These are phyloP conservation scores for Nematodospora anomalae DNA, from an alignment of 1,139 yeast genomes.

Conservation along the genomic window DNA sequence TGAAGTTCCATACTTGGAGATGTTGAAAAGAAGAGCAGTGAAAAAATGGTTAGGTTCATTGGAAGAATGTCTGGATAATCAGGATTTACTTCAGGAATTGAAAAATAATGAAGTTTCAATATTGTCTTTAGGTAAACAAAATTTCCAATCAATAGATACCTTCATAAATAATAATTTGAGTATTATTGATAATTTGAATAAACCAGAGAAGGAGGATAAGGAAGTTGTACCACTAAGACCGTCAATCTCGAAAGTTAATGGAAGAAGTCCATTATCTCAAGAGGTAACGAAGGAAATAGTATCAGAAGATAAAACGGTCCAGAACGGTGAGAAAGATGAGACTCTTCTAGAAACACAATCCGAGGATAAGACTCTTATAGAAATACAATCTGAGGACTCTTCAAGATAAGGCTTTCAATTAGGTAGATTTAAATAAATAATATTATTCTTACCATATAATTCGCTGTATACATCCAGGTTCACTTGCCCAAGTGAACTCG, in stretches of 20 bases:
- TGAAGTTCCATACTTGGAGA: conserved; percentile 65
- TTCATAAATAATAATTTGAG: conserved; percentile 30
- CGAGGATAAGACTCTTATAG: conserved; percentile 9
- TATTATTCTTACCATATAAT: conserved; percentile 70
- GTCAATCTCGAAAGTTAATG: not conserved
- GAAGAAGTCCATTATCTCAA: conserved; percentile 15
- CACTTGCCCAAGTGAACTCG: conserved; percentile 70
- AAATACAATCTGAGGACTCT: conserved; percentile 10
- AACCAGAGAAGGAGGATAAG: conserved; percentile 2
- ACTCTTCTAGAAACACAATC: conserved; percentile 1
- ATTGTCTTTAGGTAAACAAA: conserved; percentile 17
- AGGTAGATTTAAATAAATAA: conserved; percentile 1
- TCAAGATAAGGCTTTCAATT: conserved; percentile 11
- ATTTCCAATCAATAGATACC: conserved; percentile 27
- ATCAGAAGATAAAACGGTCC: conserved; percentile 6
- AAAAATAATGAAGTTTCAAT: conserved; percentile 22
- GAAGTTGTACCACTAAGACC: no score
- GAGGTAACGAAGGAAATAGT: conserved; percentile 11
- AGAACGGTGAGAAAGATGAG: conserved; percentile 7
- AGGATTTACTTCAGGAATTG: conserved; percentile 25
- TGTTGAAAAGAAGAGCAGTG: conserved; percentile 43
- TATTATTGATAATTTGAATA: conserved; percentile 14
- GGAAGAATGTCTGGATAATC: conserved; percentile 13
- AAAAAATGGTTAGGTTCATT: conserved; percentile 34
- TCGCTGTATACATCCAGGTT: conserved; percentile 60